These are phyloP conservation scores for Rhododendron henanense DNA, from an alignment of 148 eudicot genomes.

Conservation along the genomic window DNA sequence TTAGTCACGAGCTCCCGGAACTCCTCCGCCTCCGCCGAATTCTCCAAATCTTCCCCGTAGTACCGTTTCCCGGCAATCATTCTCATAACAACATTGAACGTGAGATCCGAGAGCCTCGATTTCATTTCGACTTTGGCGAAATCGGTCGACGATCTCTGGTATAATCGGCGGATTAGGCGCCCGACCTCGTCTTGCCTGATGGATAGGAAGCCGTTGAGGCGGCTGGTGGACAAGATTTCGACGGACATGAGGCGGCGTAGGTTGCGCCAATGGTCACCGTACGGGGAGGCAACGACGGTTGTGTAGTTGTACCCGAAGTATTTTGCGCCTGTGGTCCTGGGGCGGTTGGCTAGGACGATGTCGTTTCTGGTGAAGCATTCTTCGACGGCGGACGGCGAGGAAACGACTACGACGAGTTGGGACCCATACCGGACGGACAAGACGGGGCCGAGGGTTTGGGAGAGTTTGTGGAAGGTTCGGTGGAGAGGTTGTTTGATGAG, in stretches of 20 bases:
- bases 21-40: not conserved
- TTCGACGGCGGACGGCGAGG: not conserved
- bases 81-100: not conserved
- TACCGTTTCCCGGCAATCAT: conserved; percentile 12
- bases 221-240: not conserved
- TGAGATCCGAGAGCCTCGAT: not conserved
- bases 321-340: not conserved
- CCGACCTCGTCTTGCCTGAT: not conserved
- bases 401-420: not conserved
- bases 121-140: not conserved
- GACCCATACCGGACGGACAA: not conserved
- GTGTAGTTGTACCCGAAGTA: not conserved
- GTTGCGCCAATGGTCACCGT: conserved; percentile 17
- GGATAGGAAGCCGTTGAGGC: not conserved
- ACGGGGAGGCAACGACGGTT: not conserved
- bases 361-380: conserved; percentile 14
- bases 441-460: not conserved
- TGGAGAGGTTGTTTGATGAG: conserved; percentile 6
- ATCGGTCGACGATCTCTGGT: not conserved
- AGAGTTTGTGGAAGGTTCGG: not conserved
- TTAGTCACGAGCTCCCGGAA: not conserved
- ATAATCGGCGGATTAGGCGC: not conserved
- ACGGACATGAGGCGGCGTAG: not conserved
- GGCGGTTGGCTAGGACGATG: conserved; percentile 8
- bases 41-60: not conserved